These are phyloP conservation scores for Irpex sp. DNA, from an alignment of 1,284 basidiomycete species.

Conservation along the genomic window DNA sequence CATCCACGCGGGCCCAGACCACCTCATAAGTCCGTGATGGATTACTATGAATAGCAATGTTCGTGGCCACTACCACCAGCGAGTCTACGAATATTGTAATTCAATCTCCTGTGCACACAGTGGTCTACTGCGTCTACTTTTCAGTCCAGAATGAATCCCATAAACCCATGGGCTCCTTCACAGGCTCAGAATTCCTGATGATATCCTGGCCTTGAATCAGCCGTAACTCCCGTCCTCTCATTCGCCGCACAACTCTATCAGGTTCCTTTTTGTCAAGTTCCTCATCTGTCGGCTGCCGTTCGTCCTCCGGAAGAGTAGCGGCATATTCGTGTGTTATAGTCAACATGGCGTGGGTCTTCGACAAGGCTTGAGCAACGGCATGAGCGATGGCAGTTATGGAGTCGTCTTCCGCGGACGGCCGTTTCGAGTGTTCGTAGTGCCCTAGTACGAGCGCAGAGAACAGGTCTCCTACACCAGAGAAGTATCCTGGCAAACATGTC, in stretches of 20 bases:
- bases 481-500: conserved; percentile 86
- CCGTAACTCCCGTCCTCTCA: conserved; percentile 80
- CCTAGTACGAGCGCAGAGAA: conserved; percentile 93
- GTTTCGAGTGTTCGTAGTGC: conserved; percentile 51
- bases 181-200: conserved; percentile 31
- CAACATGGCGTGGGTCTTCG: conserved; percentile 86
- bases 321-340: conserved; percentile 64
- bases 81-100: not conserved
- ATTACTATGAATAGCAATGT: not conserved
- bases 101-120: no score
- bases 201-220: conserved; percentile 75
- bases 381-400: conserved; percentile 39
- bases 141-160: conserved; percentile 42
- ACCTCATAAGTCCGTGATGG: not conserved
- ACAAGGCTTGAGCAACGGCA: conserved; percentile 72
- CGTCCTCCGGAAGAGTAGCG: conserved; percentile 49
- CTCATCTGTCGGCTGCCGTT: conserved; percentile 62
- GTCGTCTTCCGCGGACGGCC: conserved; percentile 26
- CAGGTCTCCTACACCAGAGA: conserved; percentile 94
- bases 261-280: conserved; percentile 69
- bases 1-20: not conserved
- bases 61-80: not conserved
- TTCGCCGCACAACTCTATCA: conserved; percentile 61
- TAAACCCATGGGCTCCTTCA: conserved; percentile 27
- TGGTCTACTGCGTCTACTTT: not conserved